Base-by-base conservation (phyloP, 176 grass and related monocot genomes). In the Rhynchospora breviuscula region DNA sequence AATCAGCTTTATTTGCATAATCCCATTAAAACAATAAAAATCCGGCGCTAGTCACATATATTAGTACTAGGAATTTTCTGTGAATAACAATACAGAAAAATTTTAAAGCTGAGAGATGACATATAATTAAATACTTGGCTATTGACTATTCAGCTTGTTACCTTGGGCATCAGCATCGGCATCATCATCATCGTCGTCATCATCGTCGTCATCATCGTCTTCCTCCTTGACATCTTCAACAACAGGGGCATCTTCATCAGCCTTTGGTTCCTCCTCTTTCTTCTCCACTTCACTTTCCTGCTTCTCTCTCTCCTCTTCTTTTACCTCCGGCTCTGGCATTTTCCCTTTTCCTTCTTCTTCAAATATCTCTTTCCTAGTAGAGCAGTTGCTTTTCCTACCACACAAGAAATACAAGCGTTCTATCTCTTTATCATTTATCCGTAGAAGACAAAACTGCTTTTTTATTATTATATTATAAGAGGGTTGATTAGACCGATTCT, bases 151-250 rank as follows among this genome's bases (percentile, higher is more conserved):
- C 18, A 60, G 59, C n/a, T 81, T 79, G 40, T 43, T 79, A 66
- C 70, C 72, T 51, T 86, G 61, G 8, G 61, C 84, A 14, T 90
- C 84, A 59, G 81, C 64, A 15, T 64, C 86, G 44, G 68, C 64
- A n/a, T 76, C 81, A 0, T 62, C 86, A 0, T 88, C 86, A 0
- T 86, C 84, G 0, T 90, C 87, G 0, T 89, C 87, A 0, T 91
- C 89, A 0, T 94, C 92, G 0, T 94, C 87, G 0, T 94, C 89
- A 0, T 90, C 90, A 0, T 86, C 84, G 2, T 92, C 90, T 0
- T 88, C 93, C 21, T 92, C 93, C 88, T 90, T 91, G 23, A 87
- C 85, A 67, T 95, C 93, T 86, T 95, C 93, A 60, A 95, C 87
- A 8, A 92, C 74, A 26, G 93, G 93, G 7, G 85, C 88, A 35